Evolutionary conservation across 1,284 basidiomycete genomes (phyloP), one percentile per base, ranked within the genome.

Genomic region (Bjerkandera adusta): DNA sequence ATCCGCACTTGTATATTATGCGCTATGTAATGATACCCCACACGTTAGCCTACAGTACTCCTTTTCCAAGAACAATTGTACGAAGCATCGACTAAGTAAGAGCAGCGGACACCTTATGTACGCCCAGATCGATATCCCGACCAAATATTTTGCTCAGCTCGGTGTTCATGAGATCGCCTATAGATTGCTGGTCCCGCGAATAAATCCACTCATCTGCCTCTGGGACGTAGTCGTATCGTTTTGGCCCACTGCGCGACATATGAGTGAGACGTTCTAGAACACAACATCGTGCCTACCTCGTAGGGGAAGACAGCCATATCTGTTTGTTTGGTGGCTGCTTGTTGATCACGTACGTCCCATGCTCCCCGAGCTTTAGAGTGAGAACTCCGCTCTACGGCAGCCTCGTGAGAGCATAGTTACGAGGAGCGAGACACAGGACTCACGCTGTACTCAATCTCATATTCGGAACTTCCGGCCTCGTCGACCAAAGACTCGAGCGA

Each of bases 301-400:
- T 63, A 0, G 96, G 96, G 27, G 92, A 96, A 10, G 92, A 95
- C 26, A 99, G 75, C 96, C 96, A 99, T 62, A 99, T 98, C 67
- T 99, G 97, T 68, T 94, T 93, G 65, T 98, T 98, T 4, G 97
- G 96, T 7, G 96, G 96, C 68, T 99, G 96, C 75, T 99, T 99
- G 73, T 99, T 99, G 71, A 99, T 90, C 33, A 98, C 96, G 70
- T 97, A 99, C n/a, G 92, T 98, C 15, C 95, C 95, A 52, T 88
- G 74, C 6, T 79, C 72, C 27, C 89, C 93, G 15, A 97, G 74
- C 38, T 77, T 75, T 42, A 98, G 79, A 2, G 92, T 99, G 49
- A 99, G 70, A 25, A 99, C 96, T 20, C 96, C 96, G 56, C 84
- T 82, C 89, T 92, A 62, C 12, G 34, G 47, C 15, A 34, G 41